Conservation (phyloP, 176 grass and related monocot genomes). For the Cenchrus fungigraminus region DNA sequence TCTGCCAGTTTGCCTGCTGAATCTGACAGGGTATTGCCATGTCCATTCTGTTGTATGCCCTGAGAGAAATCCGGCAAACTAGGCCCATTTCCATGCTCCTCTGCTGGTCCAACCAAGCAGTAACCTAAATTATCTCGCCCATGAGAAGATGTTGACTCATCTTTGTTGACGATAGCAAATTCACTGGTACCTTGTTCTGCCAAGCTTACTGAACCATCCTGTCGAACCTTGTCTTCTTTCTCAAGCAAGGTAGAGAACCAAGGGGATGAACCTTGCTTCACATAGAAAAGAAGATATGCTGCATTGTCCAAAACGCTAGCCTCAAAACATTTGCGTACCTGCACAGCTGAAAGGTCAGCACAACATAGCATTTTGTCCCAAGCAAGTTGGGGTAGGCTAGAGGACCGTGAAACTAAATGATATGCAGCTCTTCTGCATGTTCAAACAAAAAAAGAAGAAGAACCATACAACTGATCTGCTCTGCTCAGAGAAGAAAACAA, state of each 20-base stretch:
- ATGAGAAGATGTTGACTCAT: not conserved
- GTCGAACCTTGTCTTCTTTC: not conserved
- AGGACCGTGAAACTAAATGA: not conserved
- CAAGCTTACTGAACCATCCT: not conserved
- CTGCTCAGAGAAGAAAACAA: not conserved
- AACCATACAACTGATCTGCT: not conserved
- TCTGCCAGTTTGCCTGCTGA: conserved; percentile 2
- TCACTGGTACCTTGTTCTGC: conserved; percentile 15
- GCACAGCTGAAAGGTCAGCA: conserved; percentile 11
- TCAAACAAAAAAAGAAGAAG: not conserved
- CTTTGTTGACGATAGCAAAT: not conserved
- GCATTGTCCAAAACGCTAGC: conserved; percentile 25
- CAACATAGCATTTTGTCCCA: too few relatives aligned
- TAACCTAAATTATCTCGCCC: not conserved
- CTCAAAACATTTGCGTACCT: conserved; percentile 37
- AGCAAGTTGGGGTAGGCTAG: too few relatives aligned
- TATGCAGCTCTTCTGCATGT: too few relatives aligned
- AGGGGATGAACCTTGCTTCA: conserved; percentile 55
- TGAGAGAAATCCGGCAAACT: not conserved
- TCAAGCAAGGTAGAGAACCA: conserved; percentile 64
- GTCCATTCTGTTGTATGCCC: conserved; percentile 20
- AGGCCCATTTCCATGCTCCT: conserved; percentile 9
- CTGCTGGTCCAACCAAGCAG: not conserved
- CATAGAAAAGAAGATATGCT: conserved; percentile 67
- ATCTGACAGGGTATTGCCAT: conserved; percentile 8